These are phyloP conservation scores for Neotropicomus parvogracilis DNA, from an alignment of 1,284 basidiomycete genomes.

Conservation along the genomic window DNA sequence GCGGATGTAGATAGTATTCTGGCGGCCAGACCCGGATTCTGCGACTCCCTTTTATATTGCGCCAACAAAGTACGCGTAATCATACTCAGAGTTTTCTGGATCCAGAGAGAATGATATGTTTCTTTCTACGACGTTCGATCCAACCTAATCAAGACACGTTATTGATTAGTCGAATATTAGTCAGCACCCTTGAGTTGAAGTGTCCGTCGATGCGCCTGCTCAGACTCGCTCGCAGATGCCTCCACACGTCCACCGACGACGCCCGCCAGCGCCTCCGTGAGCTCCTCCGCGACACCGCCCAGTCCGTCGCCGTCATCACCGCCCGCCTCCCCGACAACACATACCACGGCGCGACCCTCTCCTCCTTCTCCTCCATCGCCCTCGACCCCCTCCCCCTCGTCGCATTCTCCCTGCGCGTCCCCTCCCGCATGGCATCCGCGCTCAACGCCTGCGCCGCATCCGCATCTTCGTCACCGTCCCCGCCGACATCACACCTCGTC, in stretches of 20 bases:
- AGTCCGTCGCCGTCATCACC: slow-evolving; percentile 62
- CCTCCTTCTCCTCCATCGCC: slow-evolving; percentile 88
- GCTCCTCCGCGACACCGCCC: slow-evolving; percentile 55
- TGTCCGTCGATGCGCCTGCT: background rate
- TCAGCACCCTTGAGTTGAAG: too few species aligned
- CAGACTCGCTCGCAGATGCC: background rate
- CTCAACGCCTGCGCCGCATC: slow-evolving; percentile 49
- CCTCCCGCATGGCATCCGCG: slow-evolving; percentile 76
- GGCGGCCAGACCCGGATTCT: too few species aligned
- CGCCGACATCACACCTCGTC: slow-evolving; percentile 47
- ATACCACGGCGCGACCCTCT: slow-evolving; percentile 86
- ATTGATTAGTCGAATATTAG: background rate
- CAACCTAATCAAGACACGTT: too few species aligned
- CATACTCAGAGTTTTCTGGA: too few species aligned
- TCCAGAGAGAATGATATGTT: too few species aligned
- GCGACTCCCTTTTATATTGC: too few species aligned
- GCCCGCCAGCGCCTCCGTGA: slow-evolving; percentile 31
- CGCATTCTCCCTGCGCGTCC: slow-evolving; percentile 84
- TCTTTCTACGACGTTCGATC: too few species aligned
- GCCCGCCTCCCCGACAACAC: slow-evolving; percentile 38
- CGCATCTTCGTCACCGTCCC: slow-evolving; percentile 39
- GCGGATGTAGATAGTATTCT: too few species aligned
- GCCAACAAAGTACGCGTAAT: too few species aligned
- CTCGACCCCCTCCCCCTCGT: slow-evolving; percentile 84
- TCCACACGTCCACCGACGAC: slow-evolving; percentile 13